phyloP scores from a whole-genome alignment of 257 asterid species.

The Asclepias syriaca region DNA sequence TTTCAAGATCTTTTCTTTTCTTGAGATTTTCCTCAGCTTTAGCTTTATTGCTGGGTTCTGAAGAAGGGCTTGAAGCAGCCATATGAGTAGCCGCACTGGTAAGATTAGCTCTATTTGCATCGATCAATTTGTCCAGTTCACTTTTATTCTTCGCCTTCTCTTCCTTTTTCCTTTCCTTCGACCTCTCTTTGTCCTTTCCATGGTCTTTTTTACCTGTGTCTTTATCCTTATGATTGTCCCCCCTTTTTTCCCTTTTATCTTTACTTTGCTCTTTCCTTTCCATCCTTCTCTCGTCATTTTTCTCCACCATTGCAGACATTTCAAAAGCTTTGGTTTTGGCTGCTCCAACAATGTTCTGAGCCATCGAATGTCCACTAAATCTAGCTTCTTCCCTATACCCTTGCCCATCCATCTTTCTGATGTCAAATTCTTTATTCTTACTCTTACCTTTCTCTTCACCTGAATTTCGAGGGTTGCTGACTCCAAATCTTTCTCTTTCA shows the following conservation, averaged over 20 bases:
- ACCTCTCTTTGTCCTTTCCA: constrained; percentile 37
- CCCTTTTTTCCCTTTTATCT: constrained; percentile 27
- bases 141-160: constrained; percentile 32
- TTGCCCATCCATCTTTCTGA: constrained; percentile 30
- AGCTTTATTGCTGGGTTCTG: constrained; percentile 29
- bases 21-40: constrained; percentile 35
- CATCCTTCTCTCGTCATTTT: constrained; percentile 30
- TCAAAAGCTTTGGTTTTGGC: constrained; percentile 32
- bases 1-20: constrained; percentile 48
- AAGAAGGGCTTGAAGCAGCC: constrained; percentile 19
- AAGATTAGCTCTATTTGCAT: constrained; percentile 24
- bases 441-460: constrained; percentile 37
- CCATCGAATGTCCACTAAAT: constrained; percentile 27
- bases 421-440: constrained; percentile 35
- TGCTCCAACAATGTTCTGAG: constrained; percentile 22
- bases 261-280: constrained; percentile 39
- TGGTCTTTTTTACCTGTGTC: constrained; percentile 36
- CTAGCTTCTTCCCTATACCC: constrained; percentile 24
- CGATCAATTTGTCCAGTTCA: constrained; percentile 27
- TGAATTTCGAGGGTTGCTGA: constrained; percentile 25
- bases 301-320: constrained; percentile 32
- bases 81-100: constrained; percentile 23
- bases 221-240: constrained; percentile 37
- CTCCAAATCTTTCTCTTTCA: constrained; percentile 23
- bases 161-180: constrained; percentile 23